These are phyloP conservation scores for Magnolia kwangsiensis DNA, from an alignment of 164 flowering plant species.

Conservation along the genomic window DNA sequence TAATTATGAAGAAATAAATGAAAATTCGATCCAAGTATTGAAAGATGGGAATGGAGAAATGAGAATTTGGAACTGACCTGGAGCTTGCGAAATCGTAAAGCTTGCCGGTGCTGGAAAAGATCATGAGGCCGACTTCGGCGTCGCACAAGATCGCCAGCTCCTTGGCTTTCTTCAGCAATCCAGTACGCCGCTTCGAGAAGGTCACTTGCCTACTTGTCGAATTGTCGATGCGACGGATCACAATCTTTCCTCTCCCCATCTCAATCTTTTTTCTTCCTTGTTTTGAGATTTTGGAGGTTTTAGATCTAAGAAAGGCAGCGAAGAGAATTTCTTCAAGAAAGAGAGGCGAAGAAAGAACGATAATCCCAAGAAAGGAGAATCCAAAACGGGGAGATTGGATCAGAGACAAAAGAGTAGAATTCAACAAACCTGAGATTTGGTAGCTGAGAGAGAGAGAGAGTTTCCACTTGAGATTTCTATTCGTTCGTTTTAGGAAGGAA, in stretches of 20 bases:
- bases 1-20: background rate
- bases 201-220: conserved; percentile 78
- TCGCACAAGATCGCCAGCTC: conserved; percentile 76
- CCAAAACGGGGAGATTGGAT: background rate
- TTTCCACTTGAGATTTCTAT: background rate
- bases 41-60: background rate
- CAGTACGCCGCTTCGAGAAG: conserved; percentile 72
- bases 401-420: background rate
- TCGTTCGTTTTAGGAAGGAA: background rate
- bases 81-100: conserved; percentile 67
- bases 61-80: conserved; percentile 32
- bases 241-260: conserved; percentile 89
- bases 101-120: conserved; percentile 75
- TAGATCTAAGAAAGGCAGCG: background rate
- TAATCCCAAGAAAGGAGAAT: background rate
- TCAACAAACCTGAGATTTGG: background rate
- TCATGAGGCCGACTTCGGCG: conserved; percentile 70
- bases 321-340: background rate
- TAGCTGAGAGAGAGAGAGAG: background rate
- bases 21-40: background rate
- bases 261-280: conserved; percentile 8
- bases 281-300: background rate
- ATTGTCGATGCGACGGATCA: conserved; percentile 65
- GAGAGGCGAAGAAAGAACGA: background rate
- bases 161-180: conserved; percentile 70